A percentile compares a stretch with the other conserved stretches of the same genome.
These are phyloP conservation scores for Senna tora DNA, from an alignment of 306 rosid genomes.

Conservation along the genomic window DNA sequence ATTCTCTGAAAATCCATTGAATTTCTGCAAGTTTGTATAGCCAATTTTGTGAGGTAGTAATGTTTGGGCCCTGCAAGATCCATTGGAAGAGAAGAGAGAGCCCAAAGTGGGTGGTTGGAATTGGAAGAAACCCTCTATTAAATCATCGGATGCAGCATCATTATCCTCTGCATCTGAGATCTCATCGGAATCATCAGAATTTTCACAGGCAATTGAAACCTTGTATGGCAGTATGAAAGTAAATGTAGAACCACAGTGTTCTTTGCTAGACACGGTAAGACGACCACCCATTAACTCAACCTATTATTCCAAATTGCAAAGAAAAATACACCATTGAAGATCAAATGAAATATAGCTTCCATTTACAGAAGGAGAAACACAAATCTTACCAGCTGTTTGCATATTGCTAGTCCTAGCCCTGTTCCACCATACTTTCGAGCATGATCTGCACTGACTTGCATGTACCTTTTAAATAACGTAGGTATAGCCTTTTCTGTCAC, in stretches of 20 bases:
- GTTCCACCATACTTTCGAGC: constrained; percentile 98
- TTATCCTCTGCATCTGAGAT: constrained; percentile 57
- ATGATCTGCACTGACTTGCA: constrained; percentile 99
- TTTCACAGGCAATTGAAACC: constrained; percentile 60
- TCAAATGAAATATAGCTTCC: background rate
- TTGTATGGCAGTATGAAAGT: constrained; percentile 89
- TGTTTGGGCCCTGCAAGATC: constrained; percentile 59
- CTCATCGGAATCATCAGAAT: constrained; percentile 79
- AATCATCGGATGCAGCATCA: constrained; percentile 59
- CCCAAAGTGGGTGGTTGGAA: constrained; percentile 89
- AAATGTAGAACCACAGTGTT: constrained; percentile 79
- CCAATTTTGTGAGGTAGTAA: constrained; percentile 51
- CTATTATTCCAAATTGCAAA: constrained; percentile 55
- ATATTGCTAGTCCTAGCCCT: constrained; percentile 92
- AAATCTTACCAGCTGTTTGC: constrained; percentile 87
- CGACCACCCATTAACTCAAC: constrained; percentile 96
- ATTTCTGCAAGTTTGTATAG: constrained; percentile 51
- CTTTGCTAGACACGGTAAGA: constrained; percentile 85
- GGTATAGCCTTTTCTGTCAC: constrained; percentile 80
- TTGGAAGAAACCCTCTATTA: constrained; percentile 76
- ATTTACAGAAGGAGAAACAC: background rate
- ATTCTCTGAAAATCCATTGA: constrained; percentile 52
- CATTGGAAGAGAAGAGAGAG: constrained; percentile 78
- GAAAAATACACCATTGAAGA: constrained; percentile 24
- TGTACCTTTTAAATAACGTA: constrained; percentile 83